Conservation (phyloP, 768 basidiomycete genomes). For the Strobilomyces confusus region DNA sequence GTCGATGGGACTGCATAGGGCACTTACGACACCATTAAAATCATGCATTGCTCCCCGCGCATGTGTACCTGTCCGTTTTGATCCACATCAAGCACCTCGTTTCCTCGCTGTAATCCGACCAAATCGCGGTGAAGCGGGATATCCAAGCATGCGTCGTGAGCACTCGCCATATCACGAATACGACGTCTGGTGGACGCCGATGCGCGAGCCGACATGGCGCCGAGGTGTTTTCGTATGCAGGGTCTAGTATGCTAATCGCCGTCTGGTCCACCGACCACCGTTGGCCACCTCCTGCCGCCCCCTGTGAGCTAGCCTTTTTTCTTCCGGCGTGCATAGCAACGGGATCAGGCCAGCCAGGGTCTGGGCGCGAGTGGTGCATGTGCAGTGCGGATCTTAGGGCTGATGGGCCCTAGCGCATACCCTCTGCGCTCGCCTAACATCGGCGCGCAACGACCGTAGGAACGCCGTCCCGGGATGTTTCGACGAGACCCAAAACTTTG, state of each 20-base stretch:
- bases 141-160: not conserved
- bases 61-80: not conserved
- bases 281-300: not conserved
- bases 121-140: not conserved
- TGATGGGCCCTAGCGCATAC: not conserved
- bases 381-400: not conserved
- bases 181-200: not conserved
- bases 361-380: not conserved
- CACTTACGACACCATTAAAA: not conserved
- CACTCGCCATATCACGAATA: not conserved
- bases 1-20: not conserved
- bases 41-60: not conserved
- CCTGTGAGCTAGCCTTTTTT: not conserved
- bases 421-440: no score
- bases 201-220: not conserved
- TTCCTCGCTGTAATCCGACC: not conserved
- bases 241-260: not conserved
- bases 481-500: no score
- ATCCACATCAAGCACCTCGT: no score
- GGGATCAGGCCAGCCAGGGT: not conserved
- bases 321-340: slow-evolving; percentile 2
- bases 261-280: not conserved
- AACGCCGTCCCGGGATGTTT: no score
- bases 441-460: no score
- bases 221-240: not conserved